Evolutionary conservation across 176 grass and related monocot species (phyloP), one percentile per base, ranked within the genome.

Genomic region (Metroxylon sagu): DNA sequence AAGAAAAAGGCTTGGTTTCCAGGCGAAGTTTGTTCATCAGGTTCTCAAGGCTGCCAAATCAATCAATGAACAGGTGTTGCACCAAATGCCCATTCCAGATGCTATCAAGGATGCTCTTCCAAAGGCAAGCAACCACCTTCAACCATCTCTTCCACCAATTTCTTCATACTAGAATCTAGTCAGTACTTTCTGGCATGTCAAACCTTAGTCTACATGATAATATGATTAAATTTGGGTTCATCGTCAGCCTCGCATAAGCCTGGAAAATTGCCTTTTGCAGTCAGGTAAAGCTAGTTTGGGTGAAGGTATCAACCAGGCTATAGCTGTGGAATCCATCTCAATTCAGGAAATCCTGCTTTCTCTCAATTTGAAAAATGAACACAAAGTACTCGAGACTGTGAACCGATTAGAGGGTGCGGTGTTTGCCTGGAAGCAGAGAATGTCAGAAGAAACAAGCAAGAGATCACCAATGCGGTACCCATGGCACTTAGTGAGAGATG

Each of bases 251-350:
- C 12, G 19, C 18, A 19, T 12, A 18, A 19, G 53, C 18, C 53
- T 14, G 53, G 19, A 31, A 2, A 50, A 71, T 61, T 56, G 29
- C 16, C 25, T 60, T 68, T 53, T 79, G 58, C 84, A 98, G 93
- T 88, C 93, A 68, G 93, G 87, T 29, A 98, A 81, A 74, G 76
- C 81, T 83, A 89, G 87, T 66, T 80, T 98, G 76, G 93, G 93
- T 2, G 84, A 92, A 73, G 81, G 79, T 64, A 58, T 98, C 66
- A 92, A 81, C 65, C 84, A 83, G 60, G 81, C 82, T 60, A 81
- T 98, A 73, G 77, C 73, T 14, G 73, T 85, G 17, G 82, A 89
- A 29, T 92, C 80, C 4, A 85, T 87, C 74, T 77, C 94, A 12
- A 43, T 83, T 5, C 84, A 98, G 26, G 79, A 93, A 58, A 80